These are phyloP conservation scores for Hemisphaericaspora lyxosophila DNA, from an alignment of 1,139 yeast genomes.

Conservation along the genomic window DNA sequence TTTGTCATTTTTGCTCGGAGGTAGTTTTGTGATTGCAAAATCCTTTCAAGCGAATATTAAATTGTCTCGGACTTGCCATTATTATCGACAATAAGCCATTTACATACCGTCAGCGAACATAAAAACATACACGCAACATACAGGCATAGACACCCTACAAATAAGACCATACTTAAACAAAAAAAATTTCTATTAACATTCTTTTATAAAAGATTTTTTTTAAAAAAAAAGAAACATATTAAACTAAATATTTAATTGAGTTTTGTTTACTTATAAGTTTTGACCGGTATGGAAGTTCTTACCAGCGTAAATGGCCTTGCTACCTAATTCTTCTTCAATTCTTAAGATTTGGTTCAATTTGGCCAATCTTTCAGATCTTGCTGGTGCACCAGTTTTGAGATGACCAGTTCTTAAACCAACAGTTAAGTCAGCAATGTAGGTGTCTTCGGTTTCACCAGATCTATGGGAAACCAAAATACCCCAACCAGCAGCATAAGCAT, in stretches of 20 bases:
- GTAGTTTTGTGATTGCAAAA: too few relatives aligned
- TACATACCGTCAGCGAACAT: too few relatives aligned
- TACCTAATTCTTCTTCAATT: constrained; percentile 96
- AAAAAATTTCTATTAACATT: background rate
- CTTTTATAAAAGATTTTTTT: constrained; percentile 1
- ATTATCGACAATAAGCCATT: too few relatives aligned
- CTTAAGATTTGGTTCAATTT: constrained; percentile 95
- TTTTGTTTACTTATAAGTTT: constrained; percentile 23
- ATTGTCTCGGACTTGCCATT: too few relatives aligned
- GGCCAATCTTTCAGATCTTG: constrained; percentile 98
- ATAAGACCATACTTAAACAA: background rate
- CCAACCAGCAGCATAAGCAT: constrained; percentile 90
- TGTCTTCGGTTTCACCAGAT: constrained; percentile 99
- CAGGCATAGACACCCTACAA: too few relatives aligned
- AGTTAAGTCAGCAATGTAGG: constrained; percentile 92
- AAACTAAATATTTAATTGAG: background rate
- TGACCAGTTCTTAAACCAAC: constrained; percentile 98
- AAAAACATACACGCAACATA: too few relatives aligned
- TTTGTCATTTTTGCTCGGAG: too few relatives aligned
- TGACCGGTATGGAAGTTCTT: constrained; percentile 66
- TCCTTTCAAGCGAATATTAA: too few relatives aligned
- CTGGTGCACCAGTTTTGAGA: constrained; percentile 99
- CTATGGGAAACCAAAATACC: constrained; percentile 98
- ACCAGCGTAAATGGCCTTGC: constrained; percentile 94
- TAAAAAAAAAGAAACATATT: constrained; percentile 1